Evolutionary conservation across 2,329 filamentous ascomycete species (phyloP), one percentile per base, ranked within the genome.

Genomic region (Clathrospora elynae): DNA sequence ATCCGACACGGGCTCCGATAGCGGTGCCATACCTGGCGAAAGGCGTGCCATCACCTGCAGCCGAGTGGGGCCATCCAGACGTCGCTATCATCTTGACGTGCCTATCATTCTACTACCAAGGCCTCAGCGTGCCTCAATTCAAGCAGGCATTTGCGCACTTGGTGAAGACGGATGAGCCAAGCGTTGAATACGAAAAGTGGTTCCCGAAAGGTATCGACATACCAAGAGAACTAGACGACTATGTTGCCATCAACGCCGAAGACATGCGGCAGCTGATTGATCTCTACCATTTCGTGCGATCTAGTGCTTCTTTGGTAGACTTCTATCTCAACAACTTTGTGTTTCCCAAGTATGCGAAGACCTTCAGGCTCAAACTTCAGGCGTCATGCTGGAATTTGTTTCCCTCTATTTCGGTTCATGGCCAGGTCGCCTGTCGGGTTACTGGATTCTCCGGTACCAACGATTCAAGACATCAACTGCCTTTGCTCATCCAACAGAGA

Each of bases 371-470:
- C 7, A 88, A 87, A 47, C 64, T 88, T 0, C 80, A 84, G 22
- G 78, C 82, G 0, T 86, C 82, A 0, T 83, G 82, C 0, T 89
- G 85, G 85, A 85, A 88, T 51, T 70, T 88, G 2, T 81, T 83
- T 0, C 59, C 82, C 0, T 73, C 72, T 17, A 32, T 61, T 17
- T 56, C 42, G 1, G 20, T 19, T 12, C 45, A 26, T 3, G 18
- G 42, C 29, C 5, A 14, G 3, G 18, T 24, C 2, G 43, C 40
- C 11, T 57, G 68, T 2, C 47, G 76, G 1, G 86, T 84, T 0
- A 87, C 84, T 0, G 86, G 86, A 0, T 90, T 90, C 59, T 86
- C 82, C 6, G 86, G 86, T 0, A 89, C 86, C 0, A 88, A 87
- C 30, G 86, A 89, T 57, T 82, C 79, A 13, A 73, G 77, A 24